A percentile compares a stretch with the other conserved stretches of the same genome.
Conservation (phyloP, 495 filamentous ascomycete genomes). For the Podospora australis region DNA sequence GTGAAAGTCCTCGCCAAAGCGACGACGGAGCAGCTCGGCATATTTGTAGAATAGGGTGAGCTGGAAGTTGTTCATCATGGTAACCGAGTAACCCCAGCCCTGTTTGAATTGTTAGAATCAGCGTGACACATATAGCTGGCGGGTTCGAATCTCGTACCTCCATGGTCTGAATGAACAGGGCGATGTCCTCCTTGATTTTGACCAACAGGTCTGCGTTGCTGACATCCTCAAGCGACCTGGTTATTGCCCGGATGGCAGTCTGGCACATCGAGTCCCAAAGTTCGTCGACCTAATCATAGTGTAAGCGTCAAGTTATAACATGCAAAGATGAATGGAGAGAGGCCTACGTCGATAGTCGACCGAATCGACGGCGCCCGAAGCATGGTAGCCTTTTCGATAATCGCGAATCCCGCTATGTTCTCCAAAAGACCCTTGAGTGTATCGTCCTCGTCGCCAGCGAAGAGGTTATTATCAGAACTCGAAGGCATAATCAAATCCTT, state of each 20-base stretch:
- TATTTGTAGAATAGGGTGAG: constrained; percentile 88
- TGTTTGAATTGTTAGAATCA: constrained; percentile 33
- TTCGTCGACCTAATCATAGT: constrained; percentile 66
- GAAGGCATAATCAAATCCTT: constrained; percentile 79
- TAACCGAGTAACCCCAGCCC: constrained; percentile 86
- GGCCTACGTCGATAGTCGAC: constrained; percentile 74
- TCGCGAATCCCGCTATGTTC: constrained; percentile 92
- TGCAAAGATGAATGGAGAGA: not conserved
- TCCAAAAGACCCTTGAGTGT: constrained; percentile 82
- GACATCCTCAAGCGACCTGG: constrained; percentile 66
- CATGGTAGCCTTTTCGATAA: constrained; percentile 92
- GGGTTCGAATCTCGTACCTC: constrained; percentile 50
- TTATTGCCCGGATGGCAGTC: constrained; percentile 70
- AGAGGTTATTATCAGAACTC: constrained; percentile 60
- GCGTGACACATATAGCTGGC: too few relatives aligned
- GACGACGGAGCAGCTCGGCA: constrained; percentile 78
- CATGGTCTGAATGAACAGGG: constrained; percentile 97
- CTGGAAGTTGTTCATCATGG: constrained; percentile 71
- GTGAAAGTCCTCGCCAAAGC: constrained; percentile 84
- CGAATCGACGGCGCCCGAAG: constrained; percentile 73
- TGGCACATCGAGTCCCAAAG: constrained; percentile 98
- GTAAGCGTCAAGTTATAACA: constrained; percentile 17
- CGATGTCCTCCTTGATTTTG: constrained; percentile 86
- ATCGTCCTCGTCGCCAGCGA: constrained; percentile 60
- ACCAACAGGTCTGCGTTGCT: constrained; percentile 77